phyloP scores from a whole-genome alignment of 306 rosid species.

The Morella rubra region DNA sequence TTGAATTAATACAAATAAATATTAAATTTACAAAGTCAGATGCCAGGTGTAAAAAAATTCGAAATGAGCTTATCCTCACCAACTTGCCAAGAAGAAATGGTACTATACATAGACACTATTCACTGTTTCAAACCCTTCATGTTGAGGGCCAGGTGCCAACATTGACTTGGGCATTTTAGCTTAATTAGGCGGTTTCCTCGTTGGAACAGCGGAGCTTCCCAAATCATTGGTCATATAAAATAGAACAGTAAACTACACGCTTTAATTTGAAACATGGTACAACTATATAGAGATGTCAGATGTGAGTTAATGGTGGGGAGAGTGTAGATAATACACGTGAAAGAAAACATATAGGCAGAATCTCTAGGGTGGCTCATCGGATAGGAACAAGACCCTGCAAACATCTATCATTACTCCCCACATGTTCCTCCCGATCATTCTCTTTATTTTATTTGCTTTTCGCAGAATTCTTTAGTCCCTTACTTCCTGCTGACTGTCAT shows the following conservation, averaged over 20 bases:
- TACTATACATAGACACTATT: too few relatives aligned
- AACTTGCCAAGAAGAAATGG: too few relatives aligned
- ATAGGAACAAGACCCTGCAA: not conserved
- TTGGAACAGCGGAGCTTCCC: not conserved
- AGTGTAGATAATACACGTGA: not conserved
- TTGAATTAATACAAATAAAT: too few relatives aligned
- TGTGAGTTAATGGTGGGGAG: not conserved
- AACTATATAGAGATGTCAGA: not conserved
- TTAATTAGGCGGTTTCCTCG: too few relatives aligned
- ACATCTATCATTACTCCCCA: slow-evolving; percentile 24
- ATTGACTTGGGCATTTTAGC: too few relatives aligned
- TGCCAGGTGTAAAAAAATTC: too few relatives aligned
- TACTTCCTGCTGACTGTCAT: slow-evolving; percentile 6
- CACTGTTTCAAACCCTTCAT: too few relatives aligned
- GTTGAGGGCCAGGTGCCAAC: too few relatives aligned
- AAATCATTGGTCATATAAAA: not conserved
- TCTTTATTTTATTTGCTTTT: not conserved
- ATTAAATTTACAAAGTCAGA: too few relatives aligned
- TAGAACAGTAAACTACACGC: not conserved
- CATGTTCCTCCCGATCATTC: slow-evolving; percentile 18
- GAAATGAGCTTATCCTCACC: too few relatives aligned
- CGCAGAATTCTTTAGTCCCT: slow-evolving; percentile 5
- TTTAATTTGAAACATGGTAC: slow-evolving; percentile 1
- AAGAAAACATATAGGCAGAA: slow-evolving; percentile 14
- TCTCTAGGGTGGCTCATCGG: slow-evolving; percentile 3